Evolutionary conservation across 2,329 filamentous ascomycete genomes (phyloP).

Genomic region (Xylaria sp.): DNA sequence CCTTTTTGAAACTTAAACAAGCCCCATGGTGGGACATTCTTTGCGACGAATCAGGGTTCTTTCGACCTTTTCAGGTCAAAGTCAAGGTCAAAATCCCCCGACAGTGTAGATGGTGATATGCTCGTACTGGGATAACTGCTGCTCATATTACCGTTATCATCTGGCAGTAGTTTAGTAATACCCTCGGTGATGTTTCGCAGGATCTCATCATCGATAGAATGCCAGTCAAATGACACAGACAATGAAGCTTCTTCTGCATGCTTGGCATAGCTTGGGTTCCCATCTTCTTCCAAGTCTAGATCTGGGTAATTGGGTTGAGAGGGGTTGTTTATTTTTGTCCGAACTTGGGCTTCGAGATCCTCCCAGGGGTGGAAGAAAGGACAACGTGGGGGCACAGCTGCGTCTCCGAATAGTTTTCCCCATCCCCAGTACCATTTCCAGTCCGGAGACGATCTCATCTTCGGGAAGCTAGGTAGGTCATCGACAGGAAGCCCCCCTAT

Average conservation of each 20-base stretch:
- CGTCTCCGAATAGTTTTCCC: slow-evolving; percentile 25
- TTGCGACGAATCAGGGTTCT: neutral
- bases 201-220: neutral
- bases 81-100: neutral
- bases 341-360: neutral
- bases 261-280: neutral
- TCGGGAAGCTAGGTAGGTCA: slow-evolving; percentile 11
- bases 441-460: neutral
- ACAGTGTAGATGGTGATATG: neutral
- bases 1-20: neutral
- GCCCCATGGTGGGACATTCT: neutral
- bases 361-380: slow-evolving; percentile 25
- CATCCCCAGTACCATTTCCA: slow-evolving; percentile 32
- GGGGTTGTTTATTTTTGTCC: neutral
- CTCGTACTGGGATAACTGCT: neutral
- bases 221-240: neutral
- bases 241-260: neutral
- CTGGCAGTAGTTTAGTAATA: neutral
- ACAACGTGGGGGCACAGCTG: slow-evolving; percentile 6
- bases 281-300: neutral
- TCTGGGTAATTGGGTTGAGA: neutral
- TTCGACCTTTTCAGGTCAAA: neutral
- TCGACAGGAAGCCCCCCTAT: slow-evolving; percentile 24
- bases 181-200: neutral
- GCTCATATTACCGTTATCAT: neutral